Percentiles rank a stretch among this genome's conserved stretches.
Conservation (phyloP, 371 early-diverging fungal genomes). For the Amoeboaphelidium protococcarum region DNA sequence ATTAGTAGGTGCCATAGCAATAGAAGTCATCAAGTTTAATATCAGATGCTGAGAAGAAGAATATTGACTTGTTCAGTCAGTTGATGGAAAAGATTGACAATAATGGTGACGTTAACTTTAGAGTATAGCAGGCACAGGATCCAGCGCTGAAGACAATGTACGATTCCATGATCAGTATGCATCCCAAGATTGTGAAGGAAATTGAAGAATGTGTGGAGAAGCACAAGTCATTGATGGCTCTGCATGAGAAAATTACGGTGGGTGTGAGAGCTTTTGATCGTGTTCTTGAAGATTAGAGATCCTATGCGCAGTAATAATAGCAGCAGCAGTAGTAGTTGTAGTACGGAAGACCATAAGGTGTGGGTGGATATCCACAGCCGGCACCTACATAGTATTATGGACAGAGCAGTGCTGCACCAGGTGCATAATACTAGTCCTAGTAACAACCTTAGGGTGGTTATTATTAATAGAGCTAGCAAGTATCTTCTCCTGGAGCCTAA, state of each 20-base stretch:
- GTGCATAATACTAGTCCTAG: too few species aligned
- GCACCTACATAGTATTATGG: too few species aligned
- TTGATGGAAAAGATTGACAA: conserved; percentile 1
- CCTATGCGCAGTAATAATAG: too few species aligned
- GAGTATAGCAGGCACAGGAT: neutral
- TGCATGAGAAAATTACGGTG: neutral
- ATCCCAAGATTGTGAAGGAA: conserved; percentile 33
- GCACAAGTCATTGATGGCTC: conserved; percentile 9
- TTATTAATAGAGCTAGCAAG: too few species aligned
- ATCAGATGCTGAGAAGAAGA: too few species aligned
- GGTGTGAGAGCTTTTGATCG: neutral
- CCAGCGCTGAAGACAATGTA: conserved; percentile 15
- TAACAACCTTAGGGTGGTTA: too few species aligned
- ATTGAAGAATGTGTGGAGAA: conserved; percentile 33
- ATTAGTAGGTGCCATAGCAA: neutral
- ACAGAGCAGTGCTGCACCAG: too few species aligned
- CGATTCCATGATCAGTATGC: conserved; percentile 34
- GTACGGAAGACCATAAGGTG: too few species aligned
- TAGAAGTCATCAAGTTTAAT: neutral
- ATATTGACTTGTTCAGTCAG: conserved; percentile 7
- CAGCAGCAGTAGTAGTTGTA: too few species aligned
- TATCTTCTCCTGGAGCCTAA: too few species aligned
- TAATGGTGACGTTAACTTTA: neutral
- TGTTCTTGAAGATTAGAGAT: too few species aligned
- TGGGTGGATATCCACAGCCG: too few species aligned